Base-by-base conservation (phyloP, 345 rosid genomes). In the Citrus glauca region DNA sequence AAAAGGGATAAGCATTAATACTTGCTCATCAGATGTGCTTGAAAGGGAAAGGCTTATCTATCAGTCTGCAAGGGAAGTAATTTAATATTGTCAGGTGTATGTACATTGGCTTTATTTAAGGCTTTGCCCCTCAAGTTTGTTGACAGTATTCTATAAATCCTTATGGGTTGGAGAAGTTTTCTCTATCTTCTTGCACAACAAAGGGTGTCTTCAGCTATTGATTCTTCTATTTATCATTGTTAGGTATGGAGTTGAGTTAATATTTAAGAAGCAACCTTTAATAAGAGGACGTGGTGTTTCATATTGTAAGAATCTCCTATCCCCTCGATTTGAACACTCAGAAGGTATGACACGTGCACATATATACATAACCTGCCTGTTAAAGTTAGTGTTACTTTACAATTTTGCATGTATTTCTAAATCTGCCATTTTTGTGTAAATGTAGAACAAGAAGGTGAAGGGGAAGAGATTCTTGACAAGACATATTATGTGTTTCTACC, bases 271-370 rank as follows among this genome's bases (percentile, higher is more conserved):
- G 57, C 98, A 92, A 72, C 94, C 98, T 79, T 86, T 96, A 73
- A 91, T 92, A 80, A 94, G 91, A 89, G 99, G 94, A 66, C 97
- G 97, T 19, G 99, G 99, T 79, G 99, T 96, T 87, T 96, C 99
- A 19, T 92, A 91, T 83, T 96, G 98, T 90, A 96, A 96, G 90
- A 96, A 96, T 78, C 95, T 96, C 78, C 84, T 94, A 33, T 96
- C 98, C 71, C 98, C 98, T 77, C 90, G 99, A 82, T 96, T 94
- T 87, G 98, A 96, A 72, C 97, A 91, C 81, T 85, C 90, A 20
- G 95, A 91, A 81, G 91, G 99, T 92, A 87, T 73, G 38, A 22
- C 50, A 45, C 1, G 9, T 5, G 2, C 17, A 45, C 30, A 8
- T 38, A 48, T 22, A 55, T 35, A 60, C 33, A 24, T 2, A 76